Conservation (phyloP, 176 grass and related monocot genomes). For the Triticum aestivum region IWGSC_CS_RefSeq_v2.1 NC_057809.1:574449613-574450112, state of each 20-base stretch:
- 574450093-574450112: not conserved
- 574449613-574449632: not conserved
- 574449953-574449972: not conserved
- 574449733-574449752: not conserved
- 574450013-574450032: not conserved
- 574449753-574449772: not conserved
- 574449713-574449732: not conserved
- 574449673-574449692: not conserved
- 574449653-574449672: not conserved
- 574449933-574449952: not conserved
- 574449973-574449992: not conserved
- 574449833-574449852: not conserved
- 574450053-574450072: not conserved
- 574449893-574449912: not conserved
- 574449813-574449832: conserved; percentile 4
- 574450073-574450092: conserved; percentile 1
- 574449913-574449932: not conserved
- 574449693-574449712: conserved; percentile 18
- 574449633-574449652: conserved; percentile 15
- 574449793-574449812: not conserved
- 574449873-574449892: not conserved
- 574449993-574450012: not conserved
- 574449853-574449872: not conserved
- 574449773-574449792: not conserved
- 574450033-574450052: not conserved